Conservation (phyloP, 1,139 yeast species). For the Yarrowia galli region DNA sequence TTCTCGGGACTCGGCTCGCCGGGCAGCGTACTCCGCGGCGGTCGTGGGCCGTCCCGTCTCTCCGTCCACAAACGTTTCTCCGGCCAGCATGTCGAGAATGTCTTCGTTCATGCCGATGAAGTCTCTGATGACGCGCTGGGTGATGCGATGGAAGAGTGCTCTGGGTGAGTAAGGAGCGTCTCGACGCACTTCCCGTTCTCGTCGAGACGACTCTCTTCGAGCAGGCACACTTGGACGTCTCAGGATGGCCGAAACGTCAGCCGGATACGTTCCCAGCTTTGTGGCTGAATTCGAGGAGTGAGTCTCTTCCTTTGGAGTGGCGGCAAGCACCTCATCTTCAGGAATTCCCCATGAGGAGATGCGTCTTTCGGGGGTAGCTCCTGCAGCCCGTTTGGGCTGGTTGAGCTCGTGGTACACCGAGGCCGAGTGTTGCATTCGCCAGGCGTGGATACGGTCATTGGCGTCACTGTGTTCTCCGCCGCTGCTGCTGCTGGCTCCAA, state of each 20-base stretch:
- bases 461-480: slow-evolving; percentile 11
- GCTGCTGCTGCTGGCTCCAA: not conserved
- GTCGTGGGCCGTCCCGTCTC: slow-evolving; percentile 29
- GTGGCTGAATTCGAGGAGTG: not conserved
- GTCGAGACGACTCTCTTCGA: slow-evolving; percentile 1
- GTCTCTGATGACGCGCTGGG: slow-evolving; percentile 32
- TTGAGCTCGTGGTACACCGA: slow-evolving; percentile 27
- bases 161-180: slow-evolving; percentile 25
- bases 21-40: slow-evolving; percentile 8
- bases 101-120: slow-evolving; percentile 42
- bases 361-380: slow-evolving; percentile 17
- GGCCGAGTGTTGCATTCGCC: slow-evolving; percentile 36
- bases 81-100: slow-evolving; percentile 43
- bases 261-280: slow-evolving; percentile 21
- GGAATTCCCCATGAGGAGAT: slow-evolving; percentile 38
- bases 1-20: slow-evolving; percentile 3
- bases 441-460: slow-evolving; percentile 36
- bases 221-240: slow-evolving; percentile 22
- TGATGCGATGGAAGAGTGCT: slow-evolving; percentile 26
- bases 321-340: slow-evolving; percentile 9
- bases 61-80: slow-evolving; percentile 39
- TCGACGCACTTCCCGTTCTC: slow-evolving; percentile 4
- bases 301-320: not conserved
- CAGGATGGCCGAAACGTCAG: slow-evolving; percentile 27
- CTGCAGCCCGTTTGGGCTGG: not conserved